Evolutionary conservation across 2,329 filamentous ascomycete species (phyloP), one percentile per base, ranked within the genome.

Genomic region (Esteya vermicola): DNA sequence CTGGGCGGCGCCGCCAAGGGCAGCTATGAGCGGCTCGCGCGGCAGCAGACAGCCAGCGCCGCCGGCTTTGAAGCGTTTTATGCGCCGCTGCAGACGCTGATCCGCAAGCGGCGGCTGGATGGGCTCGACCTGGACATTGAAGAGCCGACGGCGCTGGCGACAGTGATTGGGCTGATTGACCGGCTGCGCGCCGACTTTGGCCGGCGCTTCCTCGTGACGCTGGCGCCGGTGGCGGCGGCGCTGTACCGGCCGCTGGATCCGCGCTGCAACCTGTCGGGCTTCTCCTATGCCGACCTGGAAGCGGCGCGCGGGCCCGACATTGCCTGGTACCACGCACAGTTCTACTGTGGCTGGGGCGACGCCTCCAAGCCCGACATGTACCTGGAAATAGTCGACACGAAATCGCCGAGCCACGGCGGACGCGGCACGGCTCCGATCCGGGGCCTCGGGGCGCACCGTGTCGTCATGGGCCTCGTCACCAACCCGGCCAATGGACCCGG

Each of bases 271-370:
- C 63, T 91, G 1, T 81, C 75, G 35, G 84, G 83, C 0, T 89
- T 89, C 54, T 71, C 75, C 49, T 88, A 91, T 55, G 68, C 74
- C 23, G 67, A 75, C 28, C 64, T 89, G 6, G 82, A 89, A 54
- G 67, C 67, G 22, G 64, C 70, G 57, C 64, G 75, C 19, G 77
- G 77, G 1, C 53, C 56, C 14, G 68, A 79, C 45, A 80, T 89
- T 19, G 70, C 68, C 1, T 91, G 81, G 81, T 89, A 89, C 54
- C 88, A 89, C 50, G 67, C 79, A 12, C 84, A 89, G 51, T 88
- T 89, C 56, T 89, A 91, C 62, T 85, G 82, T 51, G 82, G 82
- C 1, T 89, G 84, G 83, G 81, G 81, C 5, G 75, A 76, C 36
- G 73, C 77, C 1, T 61, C 67, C 22, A 70, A 63, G 39, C 58